These are phyloP conservation scores for Torulaspora globosa DNA, from an alignment of 1,139 yeast genomes.

Conservation along the genomic window DNA sequence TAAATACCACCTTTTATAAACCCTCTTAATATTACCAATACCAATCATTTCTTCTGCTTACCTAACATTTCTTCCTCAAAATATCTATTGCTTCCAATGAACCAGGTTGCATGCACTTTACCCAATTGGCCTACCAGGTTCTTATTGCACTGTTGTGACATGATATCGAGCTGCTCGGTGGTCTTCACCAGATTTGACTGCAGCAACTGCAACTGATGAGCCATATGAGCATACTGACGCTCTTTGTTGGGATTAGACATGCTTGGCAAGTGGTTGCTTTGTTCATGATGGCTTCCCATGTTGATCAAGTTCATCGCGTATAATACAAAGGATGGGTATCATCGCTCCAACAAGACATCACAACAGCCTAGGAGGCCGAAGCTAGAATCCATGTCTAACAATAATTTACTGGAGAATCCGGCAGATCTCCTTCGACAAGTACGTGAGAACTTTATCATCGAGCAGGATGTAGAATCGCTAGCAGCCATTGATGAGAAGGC, in stretches of 20 bases:
- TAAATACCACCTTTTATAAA: constrained; percentile 6
- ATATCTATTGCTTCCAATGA: constrained; percentile 33
- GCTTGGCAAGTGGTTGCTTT: neutral
- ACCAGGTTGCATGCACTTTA: constrained; percentile 34
- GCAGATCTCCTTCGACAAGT: constrained; percentile 24
- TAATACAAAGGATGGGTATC: neutral
- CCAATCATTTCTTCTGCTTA: constrained; percentile 11
- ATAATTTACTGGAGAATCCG: constrained; percentile 23
- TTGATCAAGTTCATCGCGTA: neutral
- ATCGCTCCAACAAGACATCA: neutral
- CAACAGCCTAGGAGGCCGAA: neutral
- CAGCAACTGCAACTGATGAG: constrained; percentile 30
- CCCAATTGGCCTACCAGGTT: constrained; percentile 36
- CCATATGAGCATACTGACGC: constrained; percentile 33
- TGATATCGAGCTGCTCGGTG: constrained; percentile 26
- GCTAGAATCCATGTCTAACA: constrained; percentile 26
- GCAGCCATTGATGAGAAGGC: constrained; percentile 19
- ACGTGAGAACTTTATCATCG: constrained; percentile 27
- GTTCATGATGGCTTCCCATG: neutral
- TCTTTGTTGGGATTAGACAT: constrained; percentile 29
- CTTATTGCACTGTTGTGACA: constrained; percentile 34
- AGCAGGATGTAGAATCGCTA: constrained; percentile 23
- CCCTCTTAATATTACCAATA: neutral
- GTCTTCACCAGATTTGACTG: constrained; percentile 30
- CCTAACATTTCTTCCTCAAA: constrained; percentile 31